Base-by-base conservation (phyloP, 208 protist species). In the Trypanosoma rangeli region DNA sequence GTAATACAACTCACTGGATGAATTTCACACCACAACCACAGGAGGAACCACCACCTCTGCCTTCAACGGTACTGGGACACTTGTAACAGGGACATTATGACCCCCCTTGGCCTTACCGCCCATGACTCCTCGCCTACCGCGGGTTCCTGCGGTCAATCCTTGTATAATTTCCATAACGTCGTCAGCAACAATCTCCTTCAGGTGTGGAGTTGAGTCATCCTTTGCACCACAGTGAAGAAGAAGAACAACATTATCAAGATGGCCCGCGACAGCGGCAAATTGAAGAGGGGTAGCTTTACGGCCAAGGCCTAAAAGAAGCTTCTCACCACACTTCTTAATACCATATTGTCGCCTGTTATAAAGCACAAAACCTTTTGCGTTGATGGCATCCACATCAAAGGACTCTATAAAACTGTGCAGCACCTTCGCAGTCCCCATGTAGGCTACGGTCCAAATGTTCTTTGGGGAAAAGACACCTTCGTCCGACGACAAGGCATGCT, bases 401-500 rank as follows among this genome's bases (percentile, higher is more conserved):
- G 22, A 55, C 24, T 67, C 59, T 13, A 96, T 68, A 28, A 76
- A 75, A 37, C 58, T 62, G 33, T 83, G 66, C 10, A 96, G 77
- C n/a, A 83, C 67, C 37, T 61, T 66, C 2, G 83, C 79, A 5
- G 84, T 76, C 28, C 80, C 87, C 28, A 74, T 77, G 68, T 90
- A 96, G 8, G 91, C 88, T 15, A 82, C 65, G 5, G 87, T 90
- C 81, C 90, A 95, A 8, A 95, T 78, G 59, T 81, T 93, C 54
- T 49, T 73, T 26, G 29, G 42, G 3, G 68, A 61, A 57, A 74
- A 73, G 16, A 22, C 55, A 44, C 52, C 65, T n/a, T 67, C 46
- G 50, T 64, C 62, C 18, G 9, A 62, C 16, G 48, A 31, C 5
- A 48, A 42, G 16, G 59, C n/a, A 20, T 16, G 33, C 42, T 10